Percentiles rank a stretch among this genome's conserved stretches.
These are phyloP conservation scores for Lobosporangium transversale DNA, from an alignment of 192 early-diverging fungal species.

Conservation along the genomic window DNA sequence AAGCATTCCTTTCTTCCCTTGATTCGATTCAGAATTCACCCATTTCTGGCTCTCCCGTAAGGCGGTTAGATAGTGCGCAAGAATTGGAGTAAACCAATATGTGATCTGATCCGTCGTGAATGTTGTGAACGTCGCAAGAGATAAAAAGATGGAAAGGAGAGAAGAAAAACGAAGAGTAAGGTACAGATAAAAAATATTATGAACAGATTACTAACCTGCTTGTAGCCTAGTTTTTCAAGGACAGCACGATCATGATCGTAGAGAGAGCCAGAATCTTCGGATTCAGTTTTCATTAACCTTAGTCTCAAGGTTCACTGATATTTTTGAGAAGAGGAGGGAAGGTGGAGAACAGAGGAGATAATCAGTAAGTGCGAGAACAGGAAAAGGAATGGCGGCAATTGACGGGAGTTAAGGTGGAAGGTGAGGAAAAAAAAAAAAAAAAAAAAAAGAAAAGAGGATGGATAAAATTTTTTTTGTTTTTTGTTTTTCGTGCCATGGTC, in stretches of 20 bases:
- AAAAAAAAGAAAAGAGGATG: constrained; percentile 1
- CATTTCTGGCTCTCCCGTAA: too few species aligned
- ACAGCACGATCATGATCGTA: constrained; percentile 51
- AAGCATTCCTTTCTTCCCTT: too few species aligned
- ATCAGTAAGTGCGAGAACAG: neutral
- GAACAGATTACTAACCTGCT: constrained; percentile 32
- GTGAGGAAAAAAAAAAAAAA: neutral
- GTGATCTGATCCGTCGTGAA: too few species aligned
- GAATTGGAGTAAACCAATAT: too few species aligned
- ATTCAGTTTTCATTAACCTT: constrained; percentile 26
- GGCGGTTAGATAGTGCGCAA: too few species aligned
- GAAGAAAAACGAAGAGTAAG: neutral
- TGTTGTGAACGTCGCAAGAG: too few species aligned
- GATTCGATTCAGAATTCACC: too few species aligned
- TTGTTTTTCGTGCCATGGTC: too few species aligned
- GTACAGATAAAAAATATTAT: neutral
- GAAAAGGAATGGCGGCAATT: neutral
- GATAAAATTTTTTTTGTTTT: too few species aligned
- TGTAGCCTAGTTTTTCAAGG: constrained; percentile 55
- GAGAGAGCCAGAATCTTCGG: constrained; percentile 25
- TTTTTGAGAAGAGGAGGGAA: neutral
- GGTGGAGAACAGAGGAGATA: neutral
- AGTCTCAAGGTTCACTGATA: neutral
- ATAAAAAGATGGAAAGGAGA: too few species aligned
- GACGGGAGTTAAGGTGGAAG: neutral